Conservation (phyloP, 352 stramenopile species). For the Phytopythium oedochilum region DNA sequence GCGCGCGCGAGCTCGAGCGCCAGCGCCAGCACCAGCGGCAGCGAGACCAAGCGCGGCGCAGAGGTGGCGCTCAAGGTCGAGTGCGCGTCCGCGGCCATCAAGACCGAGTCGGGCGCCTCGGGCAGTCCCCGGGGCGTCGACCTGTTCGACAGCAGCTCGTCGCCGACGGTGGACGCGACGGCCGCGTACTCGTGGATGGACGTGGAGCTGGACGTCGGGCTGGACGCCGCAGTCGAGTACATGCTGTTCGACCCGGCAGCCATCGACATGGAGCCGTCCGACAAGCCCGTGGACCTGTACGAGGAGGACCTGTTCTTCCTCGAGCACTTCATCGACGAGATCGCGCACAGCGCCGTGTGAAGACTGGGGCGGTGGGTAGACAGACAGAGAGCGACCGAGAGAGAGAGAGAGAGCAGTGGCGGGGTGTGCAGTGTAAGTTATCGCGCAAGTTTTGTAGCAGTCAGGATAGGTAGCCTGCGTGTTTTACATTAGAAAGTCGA, state of each 20-base stretch:
- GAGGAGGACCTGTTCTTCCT: slow-evolving; percentile 79
- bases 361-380: too few species aligned
- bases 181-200: slow-evolving; percentile 62
- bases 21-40: not conserved
- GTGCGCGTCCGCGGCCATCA: slow-evolving; percentile 7
- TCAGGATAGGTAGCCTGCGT: not conserved
- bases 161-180: slow-evolving; percentile 15
- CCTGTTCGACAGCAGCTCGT: slow-evolving; percentile 23
- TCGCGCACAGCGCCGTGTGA: slow-evolving; percentile 42
- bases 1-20: not conserved
- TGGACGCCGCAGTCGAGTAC: slow-evolving; percentile 68
- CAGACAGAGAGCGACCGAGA: not conserved
- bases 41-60: slow-evolving; percentile 12
- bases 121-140: slow-evolving; percentile 55
- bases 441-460: slow-evolving; percentile 2
- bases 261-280: slow-evolving; percentile 72
- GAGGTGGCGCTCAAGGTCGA: slow-evolving; percentile 22
- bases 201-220: slow-evolving; percentile 62
- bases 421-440: not conserved
- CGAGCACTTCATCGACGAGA: slow-evolving; percentile 79
- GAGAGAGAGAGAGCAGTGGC: not conserved
- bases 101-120: slow-evolving; percentile 7
- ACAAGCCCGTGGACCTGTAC: slow-evolving; percentile 71
- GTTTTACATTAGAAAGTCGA: not conserved
- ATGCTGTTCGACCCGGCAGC: slow-evolving; percentile 68